Base-by-base conservation (phyloP, 768 basidiomycete genomes). In the Trametopsis cervina region DNA sequence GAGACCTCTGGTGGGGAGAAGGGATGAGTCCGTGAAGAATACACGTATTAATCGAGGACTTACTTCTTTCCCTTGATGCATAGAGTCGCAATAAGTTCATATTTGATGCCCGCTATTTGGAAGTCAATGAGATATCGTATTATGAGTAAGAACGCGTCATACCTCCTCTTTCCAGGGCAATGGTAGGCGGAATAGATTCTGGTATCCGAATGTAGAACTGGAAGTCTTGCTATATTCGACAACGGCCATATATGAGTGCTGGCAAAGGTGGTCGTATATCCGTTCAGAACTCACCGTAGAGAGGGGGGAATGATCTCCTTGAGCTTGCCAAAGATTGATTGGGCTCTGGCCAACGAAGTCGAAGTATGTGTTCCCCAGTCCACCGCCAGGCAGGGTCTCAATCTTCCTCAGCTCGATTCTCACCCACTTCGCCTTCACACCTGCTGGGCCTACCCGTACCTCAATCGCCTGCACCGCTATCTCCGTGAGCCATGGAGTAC, bases 391-490 rank as follows among this genome's bases (percentile, higher is more conserved):
- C 40, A 86, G 75, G 3, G 78, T 84, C 66, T 97, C 94, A 37
- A 94, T 80, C 70, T 93, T 93, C 55, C 89, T 80, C 62, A 96
- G 74, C 67, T 95, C 92, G 51, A 96, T 81, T 54, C 85, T 80
- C 21, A 97, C 84, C 84, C 89, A 95, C 66, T 91, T 89, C 22
- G 89, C 89, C 69, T 91, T 93, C 61, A 89, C 77, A 13, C 87
- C 85, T 52, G 80, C 75, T 2, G 72, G 69, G 0, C 81, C 83
- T 4, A 83, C 73, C 15, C 93, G 82, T 11, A 97, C 77, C 64
- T 97, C 93, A 44, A 97, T 77, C 17, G 89, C 83, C 89, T 92
- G 46, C n/a, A n/a, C n/a, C n/a, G n/a, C n/a, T n/a, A n/a, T n/a
- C n/a, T n/a, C n/a, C n/a, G n/a, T n/a, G n/a, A n/a, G n/a, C n/a